Evolutionary conservation across 1,284 basidiomycete genomes (phyloP), one percentile per base, ranked within the genome.

Genomic region (Tremellales sp.): DNA sequence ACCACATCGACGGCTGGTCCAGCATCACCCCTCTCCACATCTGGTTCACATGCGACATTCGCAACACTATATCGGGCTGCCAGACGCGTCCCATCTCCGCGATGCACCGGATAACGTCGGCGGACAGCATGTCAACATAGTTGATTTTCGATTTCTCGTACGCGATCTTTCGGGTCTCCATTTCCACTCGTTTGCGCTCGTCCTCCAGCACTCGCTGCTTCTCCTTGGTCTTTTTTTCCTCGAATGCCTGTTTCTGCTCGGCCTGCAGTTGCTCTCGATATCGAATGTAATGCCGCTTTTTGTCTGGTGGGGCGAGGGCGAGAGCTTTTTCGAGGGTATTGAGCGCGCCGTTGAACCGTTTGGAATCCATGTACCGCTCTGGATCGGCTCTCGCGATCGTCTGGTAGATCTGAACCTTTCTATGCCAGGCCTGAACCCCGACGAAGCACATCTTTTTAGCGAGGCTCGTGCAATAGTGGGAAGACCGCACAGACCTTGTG

Each of bases 31-130:
- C 27, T 22, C 66, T 54, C 68, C 68, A 70, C 8, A 42, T 21
- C 40, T 24, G 14, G 36, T 65, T 63, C 18, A 65, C 63, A 5
- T 53, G 54, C 2, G 53, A 50, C 60, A 70, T 63, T 32, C 56
- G 49, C n/a, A 58, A 25, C 1, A 40, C 44, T 19, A 63, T 48
- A 9, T 48, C 40, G 1, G 57, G 52, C 29, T 67, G 46, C 6
- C 44, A 28, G 3, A 35, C 47, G 40, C 54, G 33, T 0, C 58
- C 66, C 4, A 40, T 22, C 26, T 66, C 47, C 16, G 57, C 58
- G 26, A 70, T 57, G 10, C 48, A 48, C 18, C 63, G 40, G 13
- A 70, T 43, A 8, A 67, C 44, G 40, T 70, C 68, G 10, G 53
- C 38, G 2, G 53, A 47, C 9, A 66, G 51, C 5, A 60, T 45